phyloP scores from a whole-genome alignment of 176 grass and related monocot species.

The Oryza glaberrima region DNA sequence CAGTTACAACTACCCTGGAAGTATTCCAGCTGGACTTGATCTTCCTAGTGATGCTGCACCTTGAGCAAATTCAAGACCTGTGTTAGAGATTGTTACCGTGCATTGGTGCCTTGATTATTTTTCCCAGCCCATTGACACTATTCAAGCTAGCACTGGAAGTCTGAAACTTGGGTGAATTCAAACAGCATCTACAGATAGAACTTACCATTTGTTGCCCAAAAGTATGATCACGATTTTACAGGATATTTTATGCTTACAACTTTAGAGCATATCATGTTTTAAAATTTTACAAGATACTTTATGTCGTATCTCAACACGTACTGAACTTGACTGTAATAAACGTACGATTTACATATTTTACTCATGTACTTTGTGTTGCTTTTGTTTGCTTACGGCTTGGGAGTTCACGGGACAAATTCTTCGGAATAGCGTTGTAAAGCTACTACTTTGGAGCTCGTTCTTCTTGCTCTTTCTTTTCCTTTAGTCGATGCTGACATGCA shows the following conservation, averaged over 20 bases:
- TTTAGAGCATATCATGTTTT: neutral
- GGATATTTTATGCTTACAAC: neutral
- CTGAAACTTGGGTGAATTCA: neutral
- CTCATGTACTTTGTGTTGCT: neutral
- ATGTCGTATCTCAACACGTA: neutral
- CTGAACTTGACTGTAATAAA: neutral
- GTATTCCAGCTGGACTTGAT: slow-evolving; percentile 51
- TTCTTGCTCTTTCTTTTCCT: neutral
- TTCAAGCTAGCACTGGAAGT: neutral
- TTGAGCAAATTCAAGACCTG: slow-evolving; percentile 32
- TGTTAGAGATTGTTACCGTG: neutral
- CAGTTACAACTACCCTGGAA: slow-evolving; percentile 64
- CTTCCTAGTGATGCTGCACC: slow-evolving; percentile 51
- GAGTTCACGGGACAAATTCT: no score
- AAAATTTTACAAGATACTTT: neutral
- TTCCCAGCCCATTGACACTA: neutral
- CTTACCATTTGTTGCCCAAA: neutral
- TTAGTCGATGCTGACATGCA: no score
- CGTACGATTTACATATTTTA: neutral
- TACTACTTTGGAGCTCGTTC: no score
- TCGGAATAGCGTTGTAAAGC: neutral
- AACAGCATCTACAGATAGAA: neutral
- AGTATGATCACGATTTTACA: neutral
- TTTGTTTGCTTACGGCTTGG: neutral
- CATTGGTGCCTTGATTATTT: slow-evolving; percentile 9